Conservation (phyloP, 2,329 filamentous ascomycete genomes). For the Arachnomyces sp. region DNA sequence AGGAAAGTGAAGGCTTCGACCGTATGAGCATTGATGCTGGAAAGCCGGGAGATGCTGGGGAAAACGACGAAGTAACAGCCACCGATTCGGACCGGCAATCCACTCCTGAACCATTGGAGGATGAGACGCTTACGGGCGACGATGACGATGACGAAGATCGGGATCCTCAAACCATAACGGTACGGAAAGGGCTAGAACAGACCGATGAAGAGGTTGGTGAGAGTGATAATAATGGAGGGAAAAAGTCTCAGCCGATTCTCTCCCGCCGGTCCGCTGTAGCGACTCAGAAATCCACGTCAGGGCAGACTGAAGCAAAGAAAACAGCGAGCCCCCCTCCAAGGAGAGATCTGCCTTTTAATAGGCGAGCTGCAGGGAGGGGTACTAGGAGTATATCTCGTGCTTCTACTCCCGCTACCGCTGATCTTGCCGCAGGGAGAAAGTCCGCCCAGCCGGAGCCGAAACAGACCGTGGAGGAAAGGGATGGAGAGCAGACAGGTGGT, state of each 20-base stretch:
- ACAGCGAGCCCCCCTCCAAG: slow-evolving; percentile 28
- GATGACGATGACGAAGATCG: slow-evolving; percentile 16
- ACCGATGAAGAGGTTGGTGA: not conserved
- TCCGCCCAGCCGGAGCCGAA: slow-evolving; percentile 2
- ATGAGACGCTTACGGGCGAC: slow-evolving; percentile 22
- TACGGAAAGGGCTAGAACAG: slow-evolving; percentile 2
- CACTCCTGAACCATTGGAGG: slow-evolving; percentile 28
- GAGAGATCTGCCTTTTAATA: slow-evolving; percentile 36
- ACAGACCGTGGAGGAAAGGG: slow-evolving; percentile 8
- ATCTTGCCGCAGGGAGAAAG: not conserved
- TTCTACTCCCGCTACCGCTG: no score
- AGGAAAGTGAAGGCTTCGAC: slow-evolving; percentile 30
- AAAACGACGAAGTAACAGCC: slow-evolving; percentile 3
- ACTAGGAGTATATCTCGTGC: no score
- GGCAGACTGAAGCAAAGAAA: not conserved
- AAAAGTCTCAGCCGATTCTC: slow-evolving; percentile 4
- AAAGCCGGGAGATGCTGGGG: slow-evolving; percentile 7
- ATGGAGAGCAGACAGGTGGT: slow-evolving; percentile 17
- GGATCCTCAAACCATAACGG: not conserved
- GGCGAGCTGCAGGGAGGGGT: slow-evolving; percentile 7
- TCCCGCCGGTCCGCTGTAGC: not conserved
- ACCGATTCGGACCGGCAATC: slow-evolving; percentile 20
- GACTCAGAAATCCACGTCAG: not conserved
- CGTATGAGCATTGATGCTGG: slow-evolving; percentile 28
- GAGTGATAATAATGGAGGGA: not conserved